Evolutionary conservation across 768 basidiomycete species (phyloP).

Genomic region (Leccinum barrowsii): DNA sequence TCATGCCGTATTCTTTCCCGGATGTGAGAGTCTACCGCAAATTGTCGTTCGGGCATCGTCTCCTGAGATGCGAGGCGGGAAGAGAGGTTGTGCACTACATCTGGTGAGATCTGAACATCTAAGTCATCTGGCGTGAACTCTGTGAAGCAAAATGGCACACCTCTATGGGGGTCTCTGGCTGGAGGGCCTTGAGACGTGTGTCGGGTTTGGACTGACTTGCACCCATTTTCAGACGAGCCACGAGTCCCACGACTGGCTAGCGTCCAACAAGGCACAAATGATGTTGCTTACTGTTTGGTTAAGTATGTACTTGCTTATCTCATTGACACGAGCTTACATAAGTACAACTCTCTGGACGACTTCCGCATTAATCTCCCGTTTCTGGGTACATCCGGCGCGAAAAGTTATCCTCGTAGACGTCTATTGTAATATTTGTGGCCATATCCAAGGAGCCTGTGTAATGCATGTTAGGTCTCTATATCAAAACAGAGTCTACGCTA

Average conservation of each 20-base stretch:
- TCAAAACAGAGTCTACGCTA: not conserved
- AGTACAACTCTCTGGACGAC: too few relatives aligned
- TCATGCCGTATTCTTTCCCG: slow-evolving; percentile 69
- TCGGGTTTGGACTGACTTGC: slow-evolving; percentile 62
- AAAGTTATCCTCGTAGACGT: slow-evolving; percentile 7
- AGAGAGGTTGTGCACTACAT: slow-evolving; percentile 76
- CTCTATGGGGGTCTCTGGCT: slow-evolving; percentile 51
- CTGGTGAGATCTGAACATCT: slow-evolving; percentile 66
- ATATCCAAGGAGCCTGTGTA: slow-evolving; percentile 44
- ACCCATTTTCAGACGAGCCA: slow-evolving; percentile 46
- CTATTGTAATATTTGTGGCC: slow-evolving; percentile 46
- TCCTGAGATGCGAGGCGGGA: slow-evolving; percentile 58
- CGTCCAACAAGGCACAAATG: not conserved
- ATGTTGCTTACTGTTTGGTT: slow-evolving; percentile 12
- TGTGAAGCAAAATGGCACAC: slow-evolving; percentile 29
- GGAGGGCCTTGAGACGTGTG: slow-evolving; percentile 54
- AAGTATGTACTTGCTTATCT: not conserved
- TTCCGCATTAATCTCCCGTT: too few relatives aligned
- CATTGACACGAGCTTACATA: not conserved
- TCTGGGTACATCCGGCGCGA: not conserved
- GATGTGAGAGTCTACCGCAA: slow-evolving; percentile 69
- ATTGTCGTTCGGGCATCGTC: slow-evolving; percentile 66
- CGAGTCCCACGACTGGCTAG: not conserved
- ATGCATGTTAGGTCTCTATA: slow-evolving; percentile 2
- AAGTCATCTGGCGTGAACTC: not conserved